Base-by-base conservation (phyloP, 148 eudicot genomes). In the Arctostaphylos glauca region DNA sequence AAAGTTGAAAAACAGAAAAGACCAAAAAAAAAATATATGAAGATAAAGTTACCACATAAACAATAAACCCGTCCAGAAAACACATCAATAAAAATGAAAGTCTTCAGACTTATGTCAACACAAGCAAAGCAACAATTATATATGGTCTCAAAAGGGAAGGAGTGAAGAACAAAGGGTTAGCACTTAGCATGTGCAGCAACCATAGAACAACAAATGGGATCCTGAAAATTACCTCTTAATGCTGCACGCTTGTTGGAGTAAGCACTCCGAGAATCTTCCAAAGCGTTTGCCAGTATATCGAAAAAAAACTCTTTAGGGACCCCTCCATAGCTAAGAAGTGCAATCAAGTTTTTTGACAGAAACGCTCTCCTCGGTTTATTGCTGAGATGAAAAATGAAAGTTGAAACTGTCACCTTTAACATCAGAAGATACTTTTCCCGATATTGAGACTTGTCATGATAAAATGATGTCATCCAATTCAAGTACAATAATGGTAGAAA, bases 251-350 rank as follows among this genome's bases (percentile, higher is more conserved):
- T 85, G 75, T 85, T 81, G 70, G 80, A 80, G 74, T 82, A 88
- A 67, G 87, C 80, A 18, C 74, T 82, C 31, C 73, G 89, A 47
- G 92, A 83, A 67, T 91, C 91, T 52, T 81, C 64, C 79, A 94
- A 72, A 85, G 96, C 90, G 47, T 83, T 85, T 9, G 2, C 48
- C 64, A 96, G 76, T 82, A 91, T 41, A 60, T 84, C 78, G 74
- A 92, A 44, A 84, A 96, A 96, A 68, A 56, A 90, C 2, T 82
- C 82, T 71, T 77, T 84, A 2, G 98, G 98, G 60, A 96, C 94
- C 66, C 95, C 98, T 58, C 99, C 99, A 83, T 86, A 90, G 86
- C 83, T 89, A 76, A 96, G 89, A 44, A 96, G 92, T 52, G 95
- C 92, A 85, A 96, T 96, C 91, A 96, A 89, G 77, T 85, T 83